A percentile compares a stretch with the other conserved stretches of the same genome.
phyloP scores from a whole-genome alignment of 108 stramenopile species.

The Licmophora abbreviata region DNA sequence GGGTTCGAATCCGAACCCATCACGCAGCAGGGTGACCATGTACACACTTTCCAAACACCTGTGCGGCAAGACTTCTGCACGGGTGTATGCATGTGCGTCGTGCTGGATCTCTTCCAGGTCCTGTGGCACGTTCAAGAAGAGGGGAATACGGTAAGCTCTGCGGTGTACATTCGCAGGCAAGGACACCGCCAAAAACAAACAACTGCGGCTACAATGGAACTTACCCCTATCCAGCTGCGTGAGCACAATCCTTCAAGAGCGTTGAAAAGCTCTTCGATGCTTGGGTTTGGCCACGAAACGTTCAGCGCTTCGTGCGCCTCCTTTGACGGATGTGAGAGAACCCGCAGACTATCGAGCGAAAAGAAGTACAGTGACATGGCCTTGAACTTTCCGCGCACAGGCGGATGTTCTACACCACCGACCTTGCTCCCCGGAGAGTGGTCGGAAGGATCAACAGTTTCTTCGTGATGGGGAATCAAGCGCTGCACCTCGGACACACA shows the following conservation, averaged over 20 bases:
- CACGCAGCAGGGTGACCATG: constrained; percentile 77
- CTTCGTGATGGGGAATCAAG: constrained; percentile 66
- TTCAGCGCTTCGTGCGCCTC: constrained; percentile 46
- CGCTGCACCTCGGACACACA: constrained; percentile 70
- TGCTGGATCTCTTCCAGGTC: constrained; percentile 66
- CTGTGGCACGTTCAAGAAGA: neutral
- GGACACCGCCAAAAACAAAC: neutral
- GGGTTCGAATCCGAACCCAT: constrained; percentile 86
- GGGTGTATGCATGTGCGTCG: constrained; percentile 60
- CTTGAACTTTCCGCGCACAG: constrained; percentile 75
- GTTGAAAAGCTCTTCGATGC: constrained; percentile 65
- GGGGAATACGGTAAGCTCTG: no score
- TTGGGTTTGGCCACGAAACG: constrained; percentile 76
- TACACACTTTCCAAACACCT: constrained; percentile 83
- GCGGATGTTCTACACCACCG: constrained; percentile 80
- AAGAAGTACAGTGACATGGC: constrained; percentile 92
- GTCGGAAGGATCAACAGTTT: constrained; percentile 38
- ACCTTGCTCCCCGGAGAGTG: constrained; percentile 36
- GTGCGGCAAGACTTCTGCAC: constrained; percentile 72
- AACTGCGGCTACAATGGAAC: no score
- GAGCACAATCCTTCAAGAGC: constrained; percentile 78
- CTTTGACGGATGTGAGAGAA: constrained; percentile 51
- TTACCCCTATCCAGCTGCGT: constrained; percentile 64
- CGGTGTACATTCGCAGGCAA: neutral
- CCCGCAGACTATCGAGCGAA: constrained; percentile 83